phyloP scores from a whole-genome alignment of 768 basidiomycete genomes.

The Mrakia hoshinonis region DNA sequence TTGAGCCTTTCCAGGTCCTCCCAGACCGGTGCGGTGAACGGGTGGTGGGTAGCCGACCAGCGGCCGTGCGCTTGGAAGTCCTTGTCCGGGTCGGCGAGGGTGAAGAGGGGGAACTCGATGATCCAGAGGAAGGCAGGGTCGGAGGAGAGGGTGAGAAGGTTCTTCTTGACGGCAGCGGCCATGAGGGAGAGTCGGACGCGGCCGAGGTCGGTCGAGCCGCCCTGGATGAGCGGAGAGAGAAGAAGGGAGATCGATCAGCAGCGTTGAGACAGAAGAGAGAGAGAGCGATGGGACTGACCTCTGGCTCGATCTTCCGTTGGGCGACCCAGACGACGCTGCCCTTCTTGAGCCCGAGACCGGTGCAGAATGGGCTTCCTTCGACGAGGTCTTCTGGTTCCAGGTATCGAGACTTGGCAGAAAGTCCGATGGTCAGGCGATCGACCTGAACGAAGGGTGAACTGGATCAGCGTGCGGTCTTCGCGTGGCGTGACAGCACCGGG shows the following conservation, averaged over 20 bases:
- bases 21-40: constrained; percentile 92
- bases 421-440: constrained; percentile 36
- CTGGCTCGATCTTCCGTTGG: constrained; percentile 38
- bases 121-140: constrained; percentile 85
- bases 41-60: constrained; percentile 90
- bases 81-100: constrained; percentile 77
- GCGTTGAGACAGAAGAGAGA: neutral
- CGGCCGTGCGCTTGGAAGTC: constrained; percentile 72
- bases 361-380: neutral
- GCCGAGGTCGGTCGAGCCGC: constrained; percentile 76
- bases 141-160: constrained; percentile 50
- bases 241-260: constrained; percentile 8
- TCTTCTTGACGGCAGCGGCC: constrained; percentile 57
- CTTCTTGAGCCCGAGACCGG: neutral
- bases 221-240: constrained; percentile 46
- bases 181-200: constrained; percentile 55
- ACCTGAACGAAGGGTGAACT: constrained; percentile 30
- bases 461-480: neutral
- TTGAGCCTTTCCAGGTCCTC: constrained; percentile 74
- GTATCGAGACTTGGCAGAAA: neutral
- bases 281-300: constrained; percentile 31
- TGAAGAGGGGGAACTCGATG: constrained; percentile 89
- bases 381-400: neutral
- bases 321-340: constrained; percentile 38
- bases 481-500: neutral